Evolutionary conservation across 2,329 filamentous ascomycete species (phyloP), one percentile per base, ranked within the genome.

Genomic region (Sporothrix pseudoabietina): DNA sequence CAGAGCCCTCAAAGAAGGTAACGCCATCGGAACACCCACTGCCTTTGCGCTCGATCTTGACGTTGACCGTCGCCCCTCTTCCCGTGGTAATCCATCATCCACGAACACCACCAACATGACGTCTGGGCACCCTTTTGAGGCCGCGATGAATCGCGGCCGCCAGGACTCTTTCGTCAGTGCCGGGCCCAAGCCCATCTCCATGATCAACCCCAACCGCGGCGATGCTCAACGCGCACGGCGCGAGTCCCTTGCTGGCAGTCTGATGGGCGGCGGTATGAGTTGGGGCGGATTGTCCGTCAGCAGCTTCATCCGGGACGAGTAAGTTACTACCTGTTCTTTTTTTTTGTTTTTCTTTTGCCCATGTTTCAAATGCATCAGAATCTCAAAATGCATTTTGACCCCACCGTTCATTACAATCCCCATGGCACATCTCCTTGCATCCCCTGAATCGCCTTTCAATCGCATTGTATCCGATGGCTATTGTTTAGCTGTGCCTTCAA

Each of bases 231-330:
- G 88, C 75, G 86, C 84, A 71, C 85, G 89, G 76, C 85, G 89
- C 77, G 89, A 91, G 80, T 89, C 86, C 73, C 81, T 91, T 47
- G 89, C 88, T 19, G 89, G 88, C 68, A 91, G 89, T 79, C 82
- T 91, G 73, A 89, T 90, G 83, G 92, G 90, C 76, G 94, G 94
- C 78, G 94, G 95, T 78, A 94, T 97, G 91, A 98, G 94, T 83
- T 99, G 95, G 94, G 95, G 95, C 80, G 95, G 94, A 77, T 90
- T 97, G 75, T 98, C 95, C 9, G 93, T 98, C 77, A 95, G 95
- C 76, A 98, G 95, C 80, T 98, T 97, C 86, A 96, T 99, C 82
- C 89, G 93, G 82, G 95, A 99, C 84, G 96, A 99, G 96, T 99
- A 90, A 90, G 95, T 85, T 47, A 16, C 35, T 26, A 26, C 26